A percentile compares a stretch with the other conserved stretches of the same genome.
phyloP scores from a whole-genome alignment of 2,329 filamentous ascomycete species.

The Blastomyces gilchristii region DNA sequence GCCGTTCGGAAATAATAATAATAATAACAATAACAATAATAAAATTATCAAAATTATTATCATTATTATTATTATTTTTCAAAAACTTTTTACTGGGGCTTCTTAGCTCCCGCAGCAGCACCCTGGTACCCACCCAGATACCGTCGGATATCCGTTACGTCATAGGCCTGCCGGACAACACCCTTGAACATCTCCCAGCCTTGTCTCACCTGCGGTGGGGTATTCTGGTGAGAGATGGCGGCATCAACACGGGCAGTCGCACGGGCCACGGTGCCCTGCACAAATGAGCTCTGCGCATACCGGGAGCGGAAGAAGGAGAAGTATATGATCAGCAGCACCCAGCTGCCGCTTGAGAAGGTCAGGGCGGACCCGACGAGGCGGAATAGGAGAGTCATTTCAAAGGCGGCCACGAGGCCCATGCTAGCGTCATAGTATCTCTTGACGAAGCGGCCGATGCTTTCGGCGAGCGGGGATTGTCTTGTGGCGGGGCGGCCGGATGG shows the following conservation, averaged over 20 bases:
- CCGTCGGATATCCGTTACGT: slow-evolving; percentile 66
- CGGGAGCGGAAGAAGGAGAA: slow-evolving; percentile 85
- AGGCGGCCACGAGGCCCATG: slow-evolving; percentile 82
- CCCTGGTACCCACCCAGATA: slow-evolving; percentile 48
- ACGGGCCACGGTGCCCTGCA: slow-evolving; percentile 69
- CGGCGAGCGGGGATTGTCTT: slow-evolving; percentile 54
- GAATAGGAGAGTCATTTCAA: slow-evolving; percentile 81
- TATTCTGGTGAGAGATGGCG: slow-evolving; percentile 73
- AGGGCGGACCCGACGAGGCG: slow-evolving; percentile 72
- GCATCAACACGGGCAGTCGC: slow-evolving; percentile 68
- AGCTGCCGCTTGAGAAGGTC: slow-evolving; percentile 80
- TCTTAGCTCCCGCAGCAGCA: slow-evolving; percentile 31
- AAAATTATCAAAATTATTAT: background rate
- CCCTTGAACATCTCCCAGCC: slow-evolving; percentile 73
- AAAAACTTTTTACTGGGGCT: slow-evolving; percentile 35
- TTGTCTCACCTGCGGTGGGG: slow-evolving; percentile 66
- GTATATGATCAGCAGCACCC: slow-evolving; percentile 79
- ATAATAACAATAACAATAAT: background rate
- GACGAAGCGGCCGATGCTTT: slow-evolving; percentile 83
- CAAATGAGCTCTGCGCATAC: slow-evolving; percentile 80
- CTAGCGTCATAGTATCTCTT: slow-evolving; percentile 96
- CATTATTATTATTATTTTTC: background rate
- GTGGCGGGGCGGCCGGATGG: slow-evolving; percentile 42
- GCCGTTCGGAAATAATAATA: background rate
- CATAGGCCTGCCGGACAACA: slow-evolving; percentile 60